Evolutionary conservation across 179 eudicot genomes (phyloP).

Genomic region (Silene coronaria): DNA sequence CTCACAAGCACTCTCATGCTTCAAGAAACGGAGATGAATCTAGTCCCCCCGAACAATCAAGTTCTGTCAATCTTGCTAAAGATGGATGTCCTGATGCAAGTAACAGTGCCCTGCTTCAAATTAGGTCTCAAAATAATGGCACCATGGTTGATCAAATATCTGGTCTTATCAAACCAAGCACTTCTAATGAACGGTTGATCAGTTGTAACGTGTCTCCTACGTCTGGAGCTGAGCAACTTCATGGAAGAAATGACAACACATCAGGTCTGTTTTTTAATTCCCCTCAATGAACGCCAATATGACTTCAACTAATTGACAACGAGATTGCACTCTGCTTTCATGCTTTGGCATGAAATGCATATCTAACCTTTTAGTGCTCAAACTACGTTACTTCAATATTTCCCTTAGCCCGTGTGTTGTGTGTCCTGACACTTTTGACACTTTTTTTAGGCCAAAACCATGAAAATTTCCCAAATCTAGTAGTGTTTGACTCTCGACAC

Average conservation of each 20-base stretch:
- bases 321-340: background rate
- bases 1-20: slow-evolving; percentile 37
- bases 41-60: slow-evolving; percentile 36
- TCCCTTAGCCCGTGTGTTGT: background rate
- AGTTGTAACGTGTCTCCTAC: slow-evolving; percentile 29
- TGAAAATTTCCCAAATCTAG: no score
- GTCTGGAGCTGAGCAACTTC: slow-evolving; percentile 36
- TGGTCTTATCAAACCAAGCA: slow-evolving; percentile 21
- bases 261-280: slow-evolving; percentile 32
- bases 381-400: no score
- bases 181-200: slow-evolving; percentile 28
- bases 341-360: background rate
- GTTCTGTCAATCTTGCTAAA: slow-evolving; percentile 37
- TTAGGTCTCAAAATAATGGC: slow-evolving; percentile 29
- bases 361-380: background rate
- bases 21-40: slow-evolving; percentile 36
- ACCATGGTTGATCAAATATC: slow-evolving; percentile 29
- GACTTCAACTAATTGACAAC: background rate
- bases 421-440: background rate
- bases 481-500: background rate
- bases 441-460: background rate
- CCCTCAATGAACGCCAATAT: background rate
- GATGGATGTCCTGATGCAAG: slow-evolving; percentile 31
- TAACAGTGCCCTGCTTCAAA: slow-evolving; percentile 28
- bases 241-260: slow-evolving; percentile 32